Evolutionary conservation across 176 grass and related monocot species (phyloP).

Genomic region (Saccharum officinarum): DNA sequence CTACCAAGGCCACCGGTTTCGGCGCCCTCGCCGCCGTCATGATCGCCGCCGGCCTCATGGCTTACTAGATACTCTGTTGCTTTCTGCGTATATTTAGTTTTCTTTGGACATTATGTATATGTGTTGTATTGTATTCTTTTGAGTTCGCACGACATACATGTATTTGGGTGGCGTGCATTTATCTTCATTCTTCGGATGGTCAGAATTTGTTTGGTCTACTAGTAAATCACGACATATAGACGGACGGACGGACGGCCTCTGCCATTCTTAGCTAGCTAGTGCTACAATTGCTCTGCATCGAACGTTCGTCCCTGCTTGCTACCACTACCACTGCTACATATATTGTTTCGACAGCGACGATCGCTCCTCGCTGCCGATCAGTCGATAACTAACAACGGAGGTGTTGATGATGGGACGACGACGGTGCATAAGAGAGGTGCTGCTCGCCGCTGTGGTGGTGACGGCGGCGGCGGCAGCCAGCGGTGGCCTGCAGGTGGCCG

Average conservation of each 20-base stretch:
- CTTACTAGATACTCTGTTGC: not conserved
- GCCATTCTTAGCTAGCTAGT: not conserved
- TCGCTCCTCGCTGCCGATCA: not conserved
- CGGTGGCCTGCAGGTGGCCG: not conserved
- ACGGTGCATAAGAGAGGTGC: not conserved
- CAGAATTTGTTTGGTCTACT: not conserved
- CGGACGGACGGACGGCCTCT: not conserved
- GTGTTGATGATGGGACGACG: not conserved
- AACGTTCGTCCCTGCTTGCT: not conserved
- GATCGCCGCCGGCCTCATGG: slow-evolving; percentile 11
- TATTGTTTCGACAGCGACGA: not conserved
- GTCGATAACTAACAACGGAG: not conserved
- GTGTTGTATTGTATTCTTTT: not conserved
- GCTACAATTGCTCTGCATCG: not conserved
- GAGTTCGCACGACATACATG: not conserved
- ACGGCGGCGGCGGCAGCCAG: not conserved
- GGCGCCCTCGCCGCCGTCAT: not conserved
- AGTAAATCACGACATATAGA: no score
- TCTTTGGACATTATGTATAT: not conserved
- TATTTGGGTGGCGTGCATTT: not conserved
- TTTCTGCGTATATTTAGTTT: not conserved
- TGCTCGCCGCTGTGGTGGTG: not conserved
- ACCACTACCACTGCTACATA: not conserved
- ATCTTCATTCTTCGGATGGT: not conserved
- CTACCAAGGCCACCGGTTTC: not conserved